phyloP scores from a whole-genome alignment of 1,284 basidiomycete species.

The Rhodotorula sp. region DNA sequence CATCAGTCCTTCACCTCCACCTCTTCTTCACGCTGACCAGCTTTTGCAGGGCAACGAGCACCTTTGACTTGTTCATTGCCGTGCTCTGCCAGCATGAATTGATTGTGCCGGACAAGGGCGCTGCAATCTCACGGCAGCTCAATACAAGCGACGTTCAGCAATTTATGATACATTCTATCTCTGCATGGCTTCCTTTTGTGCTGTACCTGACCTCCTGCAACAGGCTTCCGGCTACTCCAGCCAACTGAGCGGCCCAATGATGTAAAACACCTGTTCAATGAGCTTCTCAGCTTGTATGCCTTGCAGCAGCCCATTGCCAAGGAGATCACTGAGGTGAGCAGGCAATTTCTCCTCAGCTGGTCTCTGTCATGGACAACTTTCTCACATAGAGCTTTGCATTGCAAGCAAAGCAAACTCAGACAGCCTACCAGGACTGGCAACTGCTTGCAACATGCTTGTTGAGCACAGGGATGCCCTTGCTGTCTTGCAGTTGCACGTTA shows the following conservation, averaged over 20 bases:
- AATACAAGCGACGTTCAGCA: conserved; percentile 4
- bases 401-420: too few relatives aligned
- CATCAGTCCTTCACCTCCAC: background rate
- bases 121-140: background rate
- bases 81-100: conserved; percentile 14
- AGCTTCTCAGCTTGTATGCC: background rate
- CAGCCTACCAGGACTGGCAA: conserved; percentile 11
- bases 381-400: too few relatives aligned
- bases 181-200: too few relatives aligned
- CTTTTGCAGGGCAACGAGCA: background rate
- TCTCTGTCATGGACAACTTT: too few relatives aligned
- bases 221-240: background rate
- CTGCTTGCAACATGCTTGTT: conserved; percentile 23
- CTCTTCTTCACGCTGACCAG: background rate
- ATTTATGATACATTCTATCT: background rate
- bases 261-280: conserved; percentile 1
- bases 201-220: too few relatives aligned
- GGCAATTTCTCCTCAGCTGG: background rate
- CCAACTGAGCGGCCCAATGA: background rate
- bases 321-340: conserved; percentile 1
- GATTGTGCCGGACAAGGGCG: conserved; percentile 4
- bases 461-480: conserved; percentile 15
- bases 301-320: conserved; percentile 3
- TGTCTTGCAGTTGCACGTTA: conserved; percentile 24
- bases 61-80: conserved; percentile 13